phyloP scores from a whole-genome alignment of 2,329 filamentous ascomycete species.

The Colletotrichum higginsianum region DNA sequence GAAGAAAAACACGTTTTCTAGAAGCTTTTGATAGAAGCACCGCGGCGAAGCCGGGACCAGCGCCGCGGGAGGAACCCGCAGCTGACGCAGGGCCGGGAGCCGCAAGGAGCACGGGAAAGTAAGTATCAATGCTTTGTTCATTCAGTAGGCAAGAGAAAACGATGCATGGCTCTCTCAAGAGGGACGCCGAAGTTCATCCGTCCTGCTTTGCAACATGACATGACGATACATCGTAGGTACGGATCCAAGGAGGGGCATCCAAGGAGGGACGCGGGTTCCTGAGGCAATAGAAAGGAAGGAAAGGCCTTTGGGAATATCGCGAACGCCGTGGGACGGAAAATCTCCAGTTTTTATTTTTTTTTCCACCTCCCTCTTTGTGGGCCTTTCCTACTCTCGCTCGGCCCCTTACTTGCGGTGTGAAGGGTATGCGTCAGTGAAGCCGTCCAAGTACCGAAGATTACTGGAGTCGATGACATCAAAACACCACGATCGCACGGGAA shows the following conservation, averaged over 20 bases:
- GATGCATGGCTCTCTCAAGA: neutral
- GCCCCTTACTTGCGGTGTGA: slow-evolving; percentile 27
- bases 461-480: slow-evolving; percentile 42
- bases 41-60: slow-evolving; percentile 20
- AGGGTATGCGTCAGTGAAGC: neutral
- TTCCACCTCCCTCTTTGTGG: neutral
- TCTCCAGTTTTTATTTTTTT: slow-evolving; percentile 1
- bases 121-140: too few relatives aligned
- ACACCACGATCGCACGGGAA: slow-evolving; percentile 24
- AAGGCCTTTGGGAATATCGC: slow-evolving; percentile 5
- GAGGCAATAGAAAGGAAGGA: neutral
- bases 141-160: neutral
- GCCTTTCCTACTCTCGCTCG: neutral
- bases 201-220: neutral
- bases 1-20: slow-evolving; percentile 36
- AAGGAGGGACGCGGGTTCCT: neutral
- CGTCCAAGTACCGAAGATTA: slow-evolving; percentile 33
- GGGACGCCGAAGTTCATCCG: slow-evolving; percentile 11
- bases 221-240: slow-evolving; percentile 8
- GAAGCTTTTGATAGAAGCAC: slow-evolving; percentile 26
- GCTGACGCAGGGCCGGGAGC: slow-evolving; percentile 21
- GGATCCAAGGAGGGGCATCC: too few relatives aligned
- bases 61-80: slow-evolving; percentile 30
- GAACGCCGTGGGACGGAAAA: slow-evolving; percentile 9
- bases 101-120: neutral